Conservation (phyloP, 495 filamentous ascomycete genomes). For the Podospora pseudoanserina region DNA sequence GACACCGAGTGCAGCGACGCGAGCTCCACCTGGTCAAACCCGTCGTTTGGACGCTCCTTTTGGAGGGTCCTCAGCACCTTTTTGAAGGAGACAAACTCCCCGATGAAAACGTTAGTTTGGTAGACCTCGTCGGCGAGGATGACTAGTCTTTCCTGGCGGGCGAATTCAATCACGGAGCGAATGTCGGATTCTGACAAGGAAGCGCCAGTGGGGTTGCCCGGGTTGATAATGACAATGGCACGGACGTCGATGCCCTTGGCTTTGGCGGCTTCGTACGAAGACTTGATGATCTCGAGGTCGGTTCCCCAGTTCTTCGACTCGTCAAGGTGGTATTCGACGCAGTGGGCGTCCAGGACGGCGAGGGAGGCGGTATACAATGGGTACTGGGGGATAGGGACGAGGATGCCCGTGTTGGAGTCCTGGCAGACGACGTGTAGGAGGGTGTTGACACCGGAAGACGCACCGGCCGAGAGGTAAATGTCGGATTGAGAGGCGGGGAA, state of each 20-base stretch:
- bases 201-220: constrained; percentile 93
- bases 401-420: constrained; percentile 71
- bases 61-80: constrained; percentile 81
- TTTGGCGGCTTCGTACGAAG: constrained; percentile 66
- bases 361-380: constrained; percentile 96
- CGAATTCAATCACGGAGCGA: constrained; percentile 74
- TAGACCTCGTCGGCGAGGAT: constrained; percentile 96
- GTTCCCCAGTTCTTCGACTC: constrained; percentile 85
- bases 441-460: constrained; percentile 90
- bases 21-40: constrained; percentile 82
- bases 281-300: constrained; percentile 68
- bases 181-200: constrained; percentile 75
- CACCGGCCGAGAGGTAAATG: constrained; percentile 85
- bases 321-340: constrained; percentile 89
- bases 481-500: constrained; percentile 71
- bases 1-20: constrained; percentile 81
- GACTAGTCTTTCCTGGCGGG: constrained; percentile 80
- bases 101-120: constrained; percentile 95
- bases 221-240: constrained; percentile 95
- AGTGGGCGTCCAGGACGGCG: constrained; percentile 74
- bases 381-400: constrained; percentile 96
- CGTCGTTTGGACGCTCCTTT: constrained; percentile 56
- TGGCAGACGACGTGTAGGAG: constrained; percentile 86
- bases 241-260: constrained; percentile 76
- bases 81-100: constrained; percentile 94